Base-by-base conservation (phyloP, 139 green algal species). In the Coelastrella sp. region DNA sequence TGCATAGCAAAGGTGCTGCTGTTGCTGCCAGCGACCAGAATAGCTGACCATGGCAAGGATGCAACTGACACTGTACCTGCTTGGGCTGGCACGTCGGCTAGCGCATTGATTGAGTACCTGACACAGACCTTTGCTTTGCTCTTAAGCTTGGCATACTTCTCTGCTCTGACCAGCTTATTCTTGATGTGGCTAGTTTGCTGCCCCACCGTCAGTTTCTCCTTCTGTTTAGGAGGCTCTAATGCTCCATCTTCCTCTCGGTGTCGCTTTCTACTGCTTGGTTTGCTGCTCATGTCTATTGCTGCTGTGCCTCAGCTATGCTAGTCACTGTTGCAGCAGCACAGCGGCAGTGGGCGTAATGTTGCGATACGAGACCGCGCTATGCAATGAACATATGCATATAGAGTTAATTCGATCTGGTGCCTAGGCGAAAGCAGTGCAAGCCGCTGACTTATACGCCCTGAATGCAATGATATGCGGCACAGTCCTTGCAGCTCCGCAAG, bases 101-200 rank as follows among this genome's bases (percentile, higher is more conserved):
- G 11, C 65, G 1, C 57, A 70, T 17, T 25, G 66, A 27, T 27
- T 63, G 78, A 20, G 14, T 70, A 12, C 14, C 61, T 65, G 85
- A 17, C 1, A 14, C 91, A n/a, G 35, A 96, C 93, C 91, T 97
- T 93, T 24, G 95, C 89, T 85, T 97, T 95, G 79, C 96, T 92
- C 88, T 96, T 97, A 0, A 98, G 93, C 88, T 98, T 97, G 8
- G 89, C 82, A 78, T 98, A 99, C 19, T 93, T 60, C 84, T 97
- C 92, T 8, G 93, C 91, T 8, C 97, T 92, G 3, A 96, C 94
- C 7, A 95, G 93, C 90, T 99, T 99, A 90, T 99, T 99, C 63
- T 91, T 93, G 20, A 99, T 99, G 78, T 92, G 68, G 79, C 88
- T 94, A 0, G 96, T 98, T 56, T 94, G 94, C 94, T 96, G 91